Evolutionary conservation across 192 early-diverging fungal species (phyloP), one percentile per base, ranked within the genome.

Genomic region (Dispira parvispora): DNA sequence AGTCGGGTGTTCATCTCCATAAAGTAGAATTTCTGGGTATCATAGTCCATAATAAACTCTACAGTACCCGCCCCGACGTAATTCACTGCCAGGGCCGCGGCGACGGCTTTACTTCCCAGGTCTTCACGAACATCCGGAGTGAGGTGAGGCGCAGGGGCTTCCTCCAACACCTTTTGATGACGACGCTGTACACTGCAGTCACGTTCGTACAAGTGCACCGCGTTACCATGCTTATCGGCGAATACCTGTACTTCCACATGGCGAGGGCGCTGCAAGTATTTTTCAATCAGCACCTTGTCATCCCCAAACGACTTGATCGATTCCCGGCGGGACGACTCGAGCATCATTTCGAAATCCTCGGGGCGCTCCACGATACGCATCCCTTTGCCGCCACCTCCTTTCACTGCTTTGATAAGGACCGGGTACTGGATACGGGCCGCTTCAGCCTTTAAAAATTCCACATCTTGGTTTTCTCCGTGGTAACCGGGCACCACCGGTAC

Each of bases 1-100:
- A 96, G 78, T 50, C 92, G 81, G 1, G 92, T 92, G 75, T 95
- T 95, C 92, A 94, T 94, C 75, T 95, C 92, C 91, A 98, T 92
- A 68, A 94, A 98, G 76, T 93, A 95, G 67, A 94, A 95, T 66
- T 88, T 74, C 65, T 88, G 79, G 52, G 82, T 83, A 50, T 80
- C 76, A 62, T 88, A 88, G 76, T 94, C 92, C 76, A 94, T 80
- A 62, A 98, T 93, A 68, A 95, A 98, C 76, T 98, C 95, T 21
- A 98, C 92, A 0, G 95, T 98, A 61, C 95, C 95, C 18, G 92
- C 95, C 55, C 90, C 88, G 26, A 87, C 88, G 68, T 98, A 98
- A 60, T 82, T 80, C 32, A 98, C 92, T n/a, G 90, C 89, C 66
- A 84, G 85, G 58, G 92, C 92, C 18, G 90, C 90, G 0, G 89